These are phyloP conservation scores for Daedaleopsis nitida DNA, from an alignment of 768 basidiomycete species.

Conservation along the genomic window DNA sequence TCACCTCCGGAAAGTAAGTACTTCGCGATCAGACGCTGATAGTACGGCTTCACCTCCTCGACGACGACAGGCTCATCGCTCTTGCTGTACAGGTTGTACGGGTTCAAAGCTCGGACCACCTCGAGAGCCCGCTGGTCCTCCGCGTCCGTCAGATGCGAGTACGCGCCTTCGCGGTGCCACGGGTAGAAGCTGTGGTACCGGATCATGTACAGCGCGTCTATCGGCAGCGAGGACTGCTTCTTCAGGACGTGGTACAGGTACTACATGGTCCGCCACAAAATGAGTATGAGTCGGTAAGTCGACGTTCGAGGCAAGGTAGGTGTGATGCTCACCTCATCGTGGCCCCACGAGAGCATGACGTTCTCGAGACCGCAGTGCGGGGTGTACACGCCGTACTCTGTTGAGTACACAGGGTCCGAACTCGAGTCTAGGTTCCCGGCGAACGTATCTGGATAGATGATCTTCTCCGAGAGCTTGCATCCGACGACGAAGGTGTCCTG, in stretches of 20 bases:
- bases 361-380: constrained; percentile 82
- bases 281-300: not conserved
- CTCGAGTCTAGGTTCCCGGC: constrained; percentile 66
- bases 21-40: constrained; percentile 77
- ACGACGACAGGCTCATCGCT: constrained; percentile 67
- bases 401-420: constrained; percentile 68
- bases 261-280: constrained; percentile 36
- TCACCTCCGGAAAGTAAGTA: constrained; percentile 84
- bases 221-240: constrained; percentile 78
- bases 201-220: constrained; percentile 87
- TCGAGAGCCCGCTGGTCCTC: constrained; percentile 64
- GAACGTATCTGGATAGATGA: constrained; percentile 81
- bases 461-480: constrained; percentile 82
- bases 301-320: not conserved
- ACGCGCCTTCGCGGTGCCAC: constrained; percentile 91
- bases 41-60: constrained; percentile 76
- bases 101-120: constrained; percentile 87
- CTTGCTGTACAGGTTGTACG: constrained; percentile 94
- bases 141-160: constrained; percentile 75
- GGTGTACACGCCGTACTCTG: constrained; percentile 74
- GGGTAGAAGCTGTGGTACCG: constrained; percentile 96
- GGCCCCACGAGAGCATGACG: constrained; percentile 89
- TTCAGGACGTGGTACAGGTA: constrained; percentile 85
- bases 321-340: constrained; percentile 72
- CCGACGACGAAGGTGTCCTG: constrained; percentile 82